Evolutionary conservation across 176 grass and related monocot genomes (phyloP).

Genomic region (Triticum timopheevii): DNA sequence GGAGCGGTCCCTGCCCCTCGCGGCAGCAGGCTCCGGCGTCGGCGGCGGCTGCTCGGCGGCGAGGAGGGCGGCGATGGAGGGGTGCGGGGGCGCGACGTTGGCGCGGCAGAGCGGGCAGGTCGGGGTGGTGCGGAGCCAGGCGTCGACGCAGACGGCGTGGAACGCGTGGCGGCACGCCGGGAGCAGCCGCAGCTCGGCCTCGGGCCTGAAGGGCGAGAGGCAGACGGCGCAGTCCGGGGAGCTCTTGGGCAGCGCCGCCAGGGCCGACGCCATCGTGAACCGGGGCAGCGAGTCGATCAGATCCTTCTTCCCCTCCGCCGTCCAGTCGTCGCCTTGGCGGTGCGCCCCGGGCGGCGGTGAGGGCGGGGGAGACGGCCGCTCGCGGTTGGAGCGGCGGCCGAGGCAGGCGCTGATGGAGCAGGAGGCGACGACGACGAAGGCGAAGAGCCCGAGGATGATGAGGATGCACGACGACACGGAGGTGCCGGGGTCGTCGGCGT

Average conservation of each 20-base stretch:
- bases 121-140: slow-evolving; percentile 80
- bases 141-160: slow-evolving; percentile 82
- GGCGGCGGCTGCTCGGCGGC: slow-evolving; percentile 13
- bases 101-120: slow-evolving; percentile 94
- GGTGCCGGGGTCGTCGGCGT: slow-evolving; percentile 1
- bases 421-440: slow-evolving; percentile 63
- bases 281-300: slow-evolving; percentile 85
- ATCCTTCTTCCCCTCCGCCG: neutral
- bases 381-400: slow-evolving; percentile 10
- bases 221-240: slow-evolving; percentile 92
- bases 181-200: slow-evolving; percentile 79
- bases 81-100: slow-evolving; percentile 49
- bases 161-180: slow-evolving; percentile 92
- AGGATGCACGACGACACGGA: slow-evolving; percentile 6
- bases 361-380: neutral
- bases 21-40: neutral
- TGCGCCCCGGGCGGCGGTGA: neutral
- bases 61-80: slow-evolving; percentile 48
- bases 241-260: slow-evolving; percentile 63
- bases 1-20: slow-evolving; percentile 8
- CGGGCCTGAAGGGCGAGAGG: slow-evolving; percentile 73
- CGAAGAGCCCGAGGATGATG: slow-evolving; percentile 67
- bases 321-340: neutral
- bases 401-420: slow-evolving; percentile 68
- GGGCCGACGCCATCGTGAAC: slow-evolving; percentile 75